phyloP scores from a whole-genome alignment of 108 stramenopile species.

The Cyclotella baltica region DNA sequence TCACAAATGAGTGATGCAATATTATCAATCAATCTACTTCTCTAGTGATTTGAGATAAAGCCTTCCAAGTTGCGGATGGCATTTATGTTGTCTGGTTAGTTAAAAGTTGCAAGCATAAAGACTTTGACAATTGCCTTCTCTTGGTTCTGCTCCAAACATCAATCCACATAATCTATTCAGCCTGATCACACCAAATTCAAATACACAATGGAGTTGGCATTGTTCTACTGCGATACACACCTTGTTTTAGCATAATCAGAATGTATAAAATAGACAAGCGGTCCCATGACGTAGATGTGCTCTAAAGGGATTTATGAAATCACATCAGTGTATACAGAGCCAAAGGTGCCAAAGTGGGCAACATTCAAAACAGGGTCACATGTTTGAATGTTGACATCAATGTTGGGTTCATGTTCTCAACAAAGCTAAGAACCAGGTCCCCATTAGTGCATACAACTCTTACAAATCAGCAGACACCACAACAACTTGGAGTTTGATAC shows the following conservation, averaged over 20 bases:
- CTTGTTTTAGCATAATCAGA: slow-evolving; percentile 40
- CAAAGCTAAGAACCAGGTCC: slow-evolving; percentile 1
- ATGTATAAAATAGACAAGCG: slow-evolving; percentile 5
- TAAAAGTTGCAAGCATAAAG: not conserved
- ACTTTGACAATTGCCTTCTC: not conserved
- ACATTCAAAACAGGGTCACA: slow-evolving; percentile 24
- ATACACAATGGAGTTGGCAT: not conserved
- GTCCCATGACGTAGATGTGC: slow-evolving; percentile 41
- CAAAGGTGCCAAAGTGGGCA: slow-evolving; percentile 22
- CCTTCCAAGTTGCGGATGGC: not conserved
- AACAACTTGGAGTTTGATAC: slow-evolving; percentile 89
- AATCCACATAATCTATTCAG: no score
- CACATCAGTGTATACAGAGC: slow-evolving; percentile 25
- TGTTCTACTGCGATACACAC: not conserved
- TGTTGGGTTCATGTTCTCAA: slow-evolving; percentile 5
- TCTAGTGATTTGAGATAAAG: not conserved
- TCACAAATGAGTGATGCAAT: no score
- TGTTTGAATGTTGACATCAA: slow-evolving; percentile 19
- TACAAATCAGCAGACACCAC: slow-evolving; percentile 8
- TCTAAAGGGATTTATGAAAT: slow-evolving; percentile 55
- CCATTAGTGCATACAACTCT: not conserved
- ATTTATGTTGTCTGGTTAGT: not conserved
- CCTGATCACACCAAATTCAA: no score
- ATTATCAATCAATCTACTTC: not conserved
- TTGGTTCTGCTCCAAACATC: not conserved